Base-by-base conservation (phyloP, 2,329 filamentous ascomycete species). In the Colletotrichum tabaci region DNA sequence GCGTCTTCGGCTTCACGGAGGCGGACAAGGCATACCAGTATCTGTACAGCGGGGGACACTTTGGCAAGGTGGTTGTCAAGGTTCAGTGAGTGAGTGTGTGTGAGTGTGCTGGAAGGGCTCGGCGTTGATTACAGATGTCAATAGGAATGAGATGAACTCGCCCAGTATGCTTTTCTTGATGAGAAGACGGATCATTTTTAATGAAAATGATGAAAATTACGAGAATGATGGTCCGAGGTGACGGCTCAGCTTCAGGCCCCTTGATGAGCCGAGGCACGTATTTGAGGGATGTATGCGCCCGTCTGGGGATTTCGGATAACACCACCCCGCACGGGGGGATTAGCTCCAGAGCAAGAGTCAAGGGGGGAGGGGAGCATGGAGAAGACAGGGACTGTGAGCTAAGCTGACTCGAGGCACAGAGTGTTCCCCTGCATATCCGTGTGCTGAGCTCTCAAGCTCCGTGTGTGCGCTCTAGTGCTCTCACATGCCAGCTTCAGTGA, bases 31-130 rank as follows among this genome's bases (percentile, higher is more conserved):
- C 88, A 7, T 84, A 89, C 73, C 78, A 85, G 73, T 88, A 88
- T 75, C 80, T 90, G 77, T 85, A 79, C 75, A 83, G 81, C 49
- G 86, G 88, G 46, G 84, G 83, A 73, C 88, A 90, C 74, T 88
- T 90, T 77, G 88, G 89, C 30, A 91, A 91, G 79, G 82, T 90
- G 40, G 83, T 87, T 10, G 81, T 90, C 66, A 85, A 77, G 74
- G 81, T 84, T 16, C 78, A 75, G 10, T 79, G 79, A 66, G 23
- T 8, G 7, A 21, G 35, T 10, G 30, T 9, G 30, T 35, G 30
- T 35, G 2, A 8, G 8, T 9, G 35, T 10, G 35, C 2, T 38
- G 15, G 15, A 6, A 8, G 8, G 4, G 5, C 4, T 7, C 23
- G 23, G 15, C 1, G 16, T 7, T 10, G 21, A 6, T 13, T 13